Evolutionary conservation across 331 rosid genomes (phyloP), one percentile per base, ranked within the genome.

Genomic region (Cucumis variabilis): DNA sequence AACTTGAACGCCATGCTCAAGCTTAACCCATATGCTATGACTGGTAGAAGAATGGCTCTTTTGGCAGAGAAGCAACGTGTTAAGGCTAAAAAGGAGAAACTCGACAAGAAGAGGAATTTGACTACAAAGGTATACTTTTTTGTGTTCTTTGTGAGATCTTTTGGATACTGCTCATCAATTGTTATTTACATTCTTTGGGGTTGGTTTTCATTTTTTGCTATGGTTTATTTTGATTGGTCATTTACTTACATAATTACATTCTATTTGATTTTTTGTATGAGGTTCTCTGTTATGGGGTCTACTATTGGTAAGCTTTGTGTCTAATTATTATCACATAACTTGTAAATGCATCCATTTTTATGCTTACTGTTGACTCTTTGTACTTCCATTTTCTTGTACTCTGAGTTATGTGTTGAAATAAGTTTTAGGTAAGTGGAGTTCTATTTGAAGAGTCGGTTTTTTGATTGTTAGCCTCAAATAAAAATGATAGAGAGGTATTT

Each of bases 1-100:
- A 96, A 94, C 50, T 91, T 96, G 5, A 94, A 96, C 86, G 88
- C 90, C 5, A 69, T 96, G 96, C 84, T 96, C 46, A 93, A 80
- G 87, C 89, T 96, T 48, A 96, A 96, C 80, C 98, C 99, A 0
- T 96, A 93, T 80, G 98, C 98, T 9, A 93, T 94, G 92, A 91
- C 97, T 8, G 97, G 96, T 0, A 93, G 88, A 93, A 93, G 99
- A 86, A 93, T 93, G 97, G 83, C 97, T 0, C 90, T 94, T 4
- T 89, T 96, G 27, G 95, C 99, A 3, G 97, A 96, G 89, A 94
- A 93, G 7, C 90, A 93, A 77, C 93, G 98, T 1, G 89, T 93
- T 27, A 93, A 93, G 91, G 90, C 98, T 7, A 94, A 94, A 93
- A 89, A 93, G 90, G 98, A 94, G 89, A 96, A 94, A 93, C 95